Conservation (phyloP, 352 stramenopile species). For the Globisporangium camurandrum region DNA sequence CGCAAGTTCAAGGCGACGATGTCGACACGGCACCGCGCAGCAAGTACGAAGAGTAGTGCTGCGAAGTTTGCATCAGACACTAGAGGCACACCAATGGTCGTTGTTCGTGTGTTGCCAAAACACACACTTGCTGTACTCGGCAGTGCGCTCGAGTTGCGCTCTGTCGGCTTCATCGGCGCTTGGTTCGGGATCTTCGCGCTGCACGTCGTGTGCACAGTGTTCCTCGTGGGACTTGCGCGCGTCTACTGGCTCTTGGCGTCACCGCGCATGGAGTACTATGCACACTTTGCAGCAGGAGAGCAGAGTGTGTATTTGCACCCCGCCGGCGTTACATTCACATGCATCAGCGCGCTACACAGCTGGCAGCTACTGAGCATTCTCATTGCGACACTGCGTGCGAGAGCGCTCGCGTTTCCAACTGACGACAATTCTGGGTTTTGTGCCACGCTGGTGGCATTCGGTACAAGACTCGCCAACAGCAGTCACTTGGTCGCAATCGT, state of each 20-base stretch:
- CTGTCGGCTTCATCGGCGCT: background rate
- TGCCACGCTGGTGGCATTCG: background rate
- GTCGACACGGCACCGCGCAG: no score
- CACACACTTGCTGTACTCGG: no score
- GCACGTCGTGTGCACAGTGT: background rate
- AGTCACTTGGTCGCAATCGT: background rate
- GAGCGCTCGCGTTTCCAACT: background rate
- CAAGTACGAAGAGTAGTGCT: no score
- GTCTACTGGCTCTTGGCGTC: slow-evolving; percentile 1
- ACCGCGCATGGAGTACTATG: slow-evolving; percentile 7
- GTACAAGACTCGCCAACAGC: background rate
- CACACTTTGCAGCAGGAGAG: background rate
- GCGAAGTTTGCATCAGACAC: no score
- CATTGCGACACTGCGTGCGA: background rate
- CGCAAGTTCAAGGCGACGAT: no score
- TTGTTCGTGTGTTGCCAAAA: no score
- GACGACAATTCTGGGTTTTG: background rate
- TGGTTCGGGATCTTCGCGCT: slow-evolving; percentile 5
- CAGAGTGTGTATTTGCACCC: background rate
- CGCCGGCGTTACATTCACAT: background rate
- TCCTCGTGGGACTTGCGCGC: background rate
- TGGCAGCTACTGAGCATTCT: slow-evolving; percentile 3
- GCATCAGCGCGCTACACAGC: background rate
- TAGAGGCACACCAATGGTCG: no score
- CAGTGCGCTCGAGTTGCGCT: background rate